phyloP scores from a whole-genome alignment of 805 yeast species.

The Sungouiella thailandica region DNA sequence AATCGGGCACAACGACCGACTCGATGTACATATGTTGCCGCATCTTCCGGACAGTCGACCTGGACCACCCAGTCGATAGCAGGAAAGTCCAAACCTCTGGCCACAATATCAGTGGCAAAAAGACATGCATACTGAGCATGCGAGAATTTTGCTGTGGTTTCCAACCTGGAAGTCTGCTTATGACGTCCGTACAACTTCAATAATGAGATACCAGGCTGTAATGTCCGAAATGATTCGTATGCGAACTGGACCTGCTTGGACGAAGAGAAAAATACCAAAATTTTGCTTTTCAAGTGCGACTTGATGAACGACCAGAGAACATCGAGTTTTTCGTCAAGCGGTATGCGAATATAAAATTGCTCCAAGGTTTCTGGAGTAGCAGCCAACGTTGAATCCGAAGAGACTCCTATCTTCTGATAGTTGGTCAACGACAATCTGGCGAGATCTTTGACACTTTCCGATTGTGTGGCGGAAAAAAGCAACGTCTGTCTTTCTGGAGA shows the following conservation, averaged over 20 bases:
- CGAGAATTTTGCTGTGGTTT: slow-evolving; percentile 72
- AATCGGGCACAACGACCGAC: slow-evolving; percentile 89
- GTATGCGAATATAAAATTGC: slow-evolving; percentile 72
- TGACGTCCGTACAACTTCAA: slow-evolving; percentile 86
- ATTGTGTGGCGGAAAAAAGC: slow-evolving; percentile 84
- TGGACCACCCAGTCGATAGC: slow-evolving; percentile 94
- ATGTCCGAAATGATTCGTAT: slow-evolving; percentile 77
- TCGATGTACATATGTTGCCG: slow-evolving; percentile 83
- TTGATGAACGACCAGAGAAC: slow-evolving; percentile 81
- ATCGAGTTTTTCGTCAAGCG: slow-evolving; percentile 77
- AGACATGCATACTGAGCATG: slow-evolving; percentile 76
- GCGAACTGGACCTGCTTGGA: slow-evolving; percentile 89
- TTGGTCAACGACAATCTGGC: slow-evolving; percentile 71
- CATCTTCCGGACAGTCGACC: slow-evolving; percentile 86
- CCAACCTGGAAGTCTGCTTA: slow-evolving; percentile 84
- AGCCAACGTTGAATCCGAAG: slow-evolving; percentile 44
- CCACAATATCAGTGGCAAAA: slow-evolving; percentile 87
- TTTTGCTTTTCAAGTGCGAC: slow-evolving; percentile 74
- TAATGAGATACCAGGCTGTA: slow-evolving; percentile 89
- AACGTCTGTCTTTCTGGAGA: slow-evolving; percentile 82
- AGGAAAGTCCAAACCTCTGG: slow-evolving; percentile 89
- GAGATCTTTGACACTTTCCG: slow-evolving; percentile 73
- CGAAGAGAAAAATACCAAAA: slow-evolving; percentile 79
- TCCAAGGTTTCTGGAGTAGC: slow-evolving; percentile 81
- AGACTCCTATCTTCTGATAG: slow-evolving; percentile 46